A percentile compares a stretch with the other conserved stretches of the same genome.
phyloP scores from a whole-genome alignment of 2,329 filamentous ascomycete species.

The Pleoardoris graminearum region DNA sequence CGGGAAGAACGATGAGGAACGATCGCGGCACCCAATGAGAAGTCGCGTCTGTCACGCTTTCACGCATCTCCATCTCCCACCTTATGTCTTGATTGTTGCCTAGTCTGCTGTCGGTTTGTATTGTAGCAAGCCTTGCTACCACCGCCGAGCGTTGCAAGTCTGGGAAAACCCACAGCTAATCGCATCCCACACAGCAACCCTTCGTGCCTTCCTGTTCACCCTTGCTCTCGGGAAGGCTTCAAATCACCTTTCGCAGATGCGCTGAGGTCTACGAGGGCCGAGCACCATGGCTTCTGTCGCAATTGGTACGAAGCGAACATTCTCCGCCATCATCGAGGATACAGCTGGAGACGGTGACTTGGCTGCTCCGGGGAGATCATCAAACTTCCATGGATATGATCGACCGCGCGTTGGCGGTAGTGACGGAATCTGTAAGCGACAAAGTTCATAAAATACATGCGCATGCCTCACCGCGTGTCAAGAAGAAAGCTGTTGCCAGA shows the following conservation, averaged over 20 bases:
- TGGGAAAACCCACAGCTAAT: background rate
- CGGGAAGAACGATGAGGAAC: background rate
- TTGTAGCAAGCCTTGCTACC: background rate
- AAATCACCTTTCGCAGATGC: background rate
- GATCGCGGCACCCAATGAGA: background rate
- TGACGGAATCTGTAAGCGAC: conserved; percentile 13
- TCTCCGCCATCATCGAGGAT: conserved; percentile 30
- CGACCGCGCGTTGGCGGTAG: conserved; percentile 1
- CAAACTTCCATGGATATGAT: conserved; percentile 5
- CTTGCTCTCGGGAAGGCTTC: background rate
- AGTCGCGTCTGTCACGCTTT: background rate
- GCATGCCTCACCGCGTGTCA: background rate
- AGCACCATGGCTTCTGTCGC: conserved; percentile 32
- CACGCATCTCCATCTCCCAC: background rate
- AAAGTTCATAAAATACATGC: background rate
- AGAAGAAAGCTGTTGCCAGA: too few relatives aligned
- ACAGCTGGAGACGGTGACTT: conserved; percentile 16
- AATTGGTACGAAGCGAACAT: conserved; percentile 34
- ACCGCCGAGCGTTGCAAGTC: background rate
- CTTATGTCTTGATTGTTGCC: background rate
- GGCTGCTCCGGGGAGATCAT: conserved; percentile 6
- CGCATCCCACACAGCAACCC: background rate
- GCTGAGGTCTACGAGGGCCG: background rate
- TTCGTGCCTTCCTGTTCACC: background rate
- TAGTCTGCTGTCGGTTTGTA: background rate